phyloP scores from a whole-genome alignment of 208 protist species.

The Angomonas desouzai region DNA sequence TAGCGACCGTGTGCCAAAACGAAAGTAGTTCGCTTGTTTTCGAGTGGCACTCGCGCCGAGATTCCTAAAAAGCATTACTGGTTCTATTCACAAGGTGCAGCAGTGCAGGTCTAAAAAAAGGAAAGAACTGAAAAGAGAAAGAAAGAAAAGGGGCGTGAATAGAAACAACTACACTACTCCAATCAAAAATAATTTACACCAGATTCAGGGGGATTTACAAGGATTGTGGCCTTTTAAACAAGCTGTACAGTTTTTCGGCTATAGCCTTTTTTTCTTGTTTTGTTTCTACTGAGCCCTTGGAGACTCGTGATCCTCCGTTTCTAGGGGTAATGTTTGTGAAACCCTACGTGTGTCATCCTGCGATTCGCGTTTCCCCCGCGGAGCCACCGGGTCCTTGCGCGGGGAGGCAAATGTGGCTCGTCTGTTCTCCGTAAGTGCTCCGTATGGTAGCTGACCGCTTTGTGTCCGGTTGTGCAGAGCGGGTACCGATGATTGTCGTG shows the following conservation, averaged over 20 bases:
- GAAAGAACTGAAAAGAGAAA: neutral
- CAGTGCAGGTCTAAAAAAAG: neutral
- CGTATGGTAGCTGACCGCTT: conserved; percentile 1
- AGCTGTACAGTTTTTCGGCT: no score
- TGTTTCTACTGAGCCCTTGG: neutral
- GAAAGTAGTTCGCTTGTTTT: neutral
- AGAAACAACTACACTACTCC: no score
- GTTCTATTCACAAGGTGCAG: neutral
- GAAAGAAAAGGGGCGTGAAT: neutral
- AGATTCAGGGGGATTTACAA: no score
- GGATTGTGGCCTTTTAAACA: no score
- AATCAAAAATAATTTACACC: no score
- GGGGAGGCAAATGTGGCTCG: neutral
- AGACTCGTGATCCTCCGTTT: neutral
- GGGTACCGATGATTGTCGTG: neutral
- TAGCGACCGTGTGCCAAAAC: neutral
- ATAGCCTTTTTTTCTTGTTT: no score
- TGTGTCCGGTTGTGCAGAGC: neutral
- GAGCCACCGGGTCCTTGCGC: neutral
- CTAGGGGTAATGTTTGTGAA: neutral
- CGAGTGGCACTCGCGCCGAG: neutral
- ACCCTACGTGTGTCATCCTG: neutral
- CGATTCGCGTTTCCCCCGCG: neutral
- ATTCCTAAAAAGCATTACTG: neutral
- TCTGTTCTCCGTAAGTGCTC: conserved; percentile 5